These are phyloP conservation scores for Globisporangium paroecandrum DNA, from an alignment of 352 stramenopile species.

Conservation along the genomic window DNA sequence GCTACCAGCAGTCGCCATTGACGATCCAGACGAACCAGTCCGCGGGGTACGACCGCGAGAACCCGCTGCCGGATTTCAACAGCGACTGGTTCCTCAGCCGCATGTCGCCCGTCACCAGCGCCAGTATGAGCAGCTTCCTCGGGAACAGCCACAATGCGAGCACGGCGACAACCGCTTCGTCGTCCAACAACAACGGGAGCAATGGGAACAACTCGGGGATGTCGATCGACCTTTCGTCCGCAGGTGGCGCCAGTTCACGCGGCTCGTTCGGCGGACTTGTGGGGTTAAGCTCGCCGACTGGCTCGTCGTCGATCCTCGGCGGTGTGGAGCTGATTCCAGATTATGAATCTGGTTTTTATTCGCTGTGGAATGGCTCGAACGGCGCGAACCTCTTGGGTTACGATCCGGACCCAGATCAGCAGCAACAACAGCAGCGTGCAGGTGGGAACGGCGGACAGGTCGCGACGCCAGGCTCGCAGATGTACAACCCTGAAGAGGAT, in stretches of 20 bases:
- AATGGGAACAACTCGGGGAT: neutral
- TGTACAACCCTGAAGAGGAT: slow-evolving; percentile 56
- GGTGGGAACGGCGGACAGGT: slow-evolving; percentile 4
- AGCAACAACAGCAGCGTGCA: slow-evolving; percentile 6
- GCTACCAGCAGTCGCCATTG: slow-evolving; percentile 18
- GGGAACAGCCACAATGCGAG: neutral
- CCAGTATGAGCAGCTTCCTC: slow-evolving; percentile 7
- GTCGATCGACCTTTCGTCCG: slow-evolving; percentile 15
- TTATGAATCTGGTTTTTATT: slow-evolving; percentile 68
- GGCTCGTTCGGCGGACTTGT: slow-evolving; percentile 8
- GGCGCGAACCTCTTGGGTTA: slow-evolving; percentile 45
- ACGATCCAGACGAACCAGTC: slow-evolving; percentile 17
- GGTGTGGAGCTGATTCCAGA: slow-evolving; percentile 63
- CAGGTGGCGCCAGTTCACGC: slow-evolving; percentile 2
- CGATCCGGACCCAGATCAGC: slow-evolving; percentile 38
- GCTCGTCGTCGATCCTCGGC: slow-evolving; percentile 42
- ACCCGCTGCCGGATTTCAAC: slow-evolving; percentile 47
- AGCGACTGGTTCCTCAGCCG: slow-evolving; percentile 34
- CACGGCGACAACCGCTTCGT: neutral
- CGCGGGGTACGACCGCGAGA: slow-evolving; percentile 37
- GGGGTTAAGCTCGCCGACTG: slow-evolving; percentile 26
- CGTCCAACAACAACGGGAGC: slow-evolving; percentile 12
- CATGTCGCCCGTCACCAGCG: slow-evolving; percentile 21
- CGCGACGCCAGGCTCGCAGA: slow-evolving; percentile 12
- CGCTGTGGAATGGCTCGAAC: slow-evolving; percentile 55